phyloP scores from a whole-genome alignment of 345 rosid species.

The Laguncularia racemosa region DNA sequence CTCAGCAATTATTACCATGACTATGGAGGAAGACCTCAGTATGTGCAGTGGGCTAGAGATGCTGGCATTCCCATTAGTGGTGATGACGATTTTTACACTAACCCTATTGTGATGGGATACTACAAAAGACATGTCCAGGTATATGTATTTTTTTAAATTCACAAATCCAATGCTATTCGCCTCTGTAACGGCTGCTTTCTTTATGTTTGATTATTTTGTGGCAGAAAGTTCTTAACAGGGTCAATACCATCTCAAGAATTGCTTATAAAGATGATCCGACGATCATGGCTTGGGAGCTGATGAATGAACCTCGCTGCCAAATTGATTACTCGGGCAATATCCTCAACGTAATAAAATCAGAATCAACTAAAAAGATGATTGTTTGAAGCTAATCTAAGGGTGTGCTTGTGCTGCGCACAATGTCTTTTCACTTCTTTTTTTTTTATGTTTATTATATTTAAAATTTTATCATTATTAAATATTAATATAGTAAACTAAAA shows the following conservation, averaged over 20 bases:
- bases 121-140: constrained; percentile 37
- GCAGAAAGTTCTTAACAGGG: constrained; percentile 30
- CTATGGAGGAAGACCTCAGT: constrained; percentile 37
- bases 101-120: constrained; percentile 23
- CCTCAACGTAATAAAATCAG: constrained; percentile 23
- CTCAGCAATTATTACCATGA: constrained; percentile 30
- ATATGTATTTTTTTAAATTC: background rate
- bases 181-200: background rate
- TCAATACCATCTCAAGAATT: constrained; percentile 21
- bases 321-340: constrained; percentile 28
- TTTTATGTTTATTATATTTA: no score
- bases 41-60: constrained; percentile 33
- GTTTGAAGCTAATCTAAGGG: no score
- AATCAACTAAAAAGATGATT: no score
- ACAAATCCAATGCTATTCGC: background rate
- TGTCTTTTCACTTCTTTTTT: no score
- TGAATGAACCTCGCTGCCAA: constrained; percentile 39
- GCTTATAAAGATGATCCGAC: constrained; percentile 37
- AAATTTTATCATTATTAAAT: no score
- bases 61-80: constrained; percentile 14
- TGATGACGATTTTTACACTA: constrained; percentile 39
- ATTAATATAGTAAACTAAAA: no score
- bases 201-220: background rate
- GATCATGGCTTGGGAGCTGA: constrained; percentile 49
- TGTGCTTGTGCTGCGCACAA: no score